Evolutionary conservation across 768 basidiomycete species (phyloP), one percentile per base, ranked within the genome.

Genomic region (Leccinum obscurum): DNA sequence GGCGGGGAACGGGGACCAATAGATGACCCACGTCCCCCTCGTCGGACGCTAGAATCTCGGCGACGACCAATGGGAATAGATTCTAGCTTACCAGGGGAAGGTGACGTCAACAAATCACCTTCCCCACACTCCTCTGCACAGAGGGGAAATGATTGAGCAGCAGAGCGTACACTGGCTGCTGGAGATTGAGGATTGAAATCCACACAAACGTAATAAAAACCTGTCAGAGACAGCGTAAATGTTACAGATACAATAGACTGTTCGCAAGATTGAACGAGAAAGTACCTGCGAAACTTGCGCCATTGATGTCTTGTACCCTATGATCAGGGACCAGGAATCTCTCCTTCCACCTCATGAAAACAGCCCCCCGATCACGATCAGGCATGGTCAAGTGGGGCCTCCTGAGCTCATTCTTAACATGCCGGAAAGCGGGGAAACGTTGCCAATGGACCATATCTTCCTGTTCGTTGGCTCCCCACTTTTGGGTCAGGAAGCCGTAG

Each of bases 271-370:
- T 60, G 59, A 48, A 48, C 37, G 52, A 50, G 51, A 17, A 78
- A 85, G 72, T 65, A 93, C 93, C 94, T 68, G 95, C 95, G 74
- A 95, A 97, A 72, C 92, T 93, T 22, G 95, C 95, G 49, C 95
- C 95, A 68, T 86, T 93, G 76, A 98, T 96, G 73, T 95, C 93
- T 73, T 92, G 87, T 32, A 96, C 92, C 60, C 88, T 85, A 76
- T 95, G 92, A 73, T 95, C 92, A 3, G 95, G 95, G n/a, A 98
- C 92, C 56, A 98, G 79, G 75, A 97, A 98, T 68, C 88, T 81
- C 76, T 98, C 96, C 76, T 98, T 98, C 90, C 94, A 95, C 62
- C 96, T 81, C 89, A 98, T 93, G 72, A 98, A 98, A 32, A 95
- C 86, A 26, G 89, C 89, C 1, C 89, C 88, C 53, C 89, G 83